Evolutionary conservation across 139 green algal genomes (phyloP).

Genomic region (Tetradesmus obliquus): DNA sequence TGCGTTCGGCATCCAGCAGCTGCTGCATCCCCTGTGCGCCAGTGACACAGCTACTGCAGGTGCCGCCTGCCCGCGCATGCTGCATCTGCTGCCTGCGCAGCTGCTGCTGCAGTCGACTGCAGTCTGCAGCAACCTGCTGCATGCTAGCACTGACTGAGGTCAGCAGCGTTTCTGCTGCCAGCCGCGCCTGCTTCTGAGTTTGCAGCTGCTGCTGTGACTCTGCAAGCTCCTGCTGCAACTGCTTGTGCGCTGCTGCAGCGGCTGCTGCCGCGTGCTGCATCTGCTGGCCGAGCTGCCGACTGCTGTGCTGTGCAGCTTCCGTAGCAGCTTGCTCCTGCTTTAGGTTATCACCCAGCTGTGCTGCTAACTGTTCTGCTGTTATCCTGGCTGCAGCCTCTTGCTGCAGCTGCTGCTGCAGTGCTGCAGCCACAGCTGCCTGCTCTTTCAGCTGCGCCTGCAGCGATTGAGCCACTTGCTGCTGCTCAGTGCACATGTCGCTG

Average conservation of each 20-base stretch:
- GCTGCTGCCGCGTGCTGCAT: not conserved
- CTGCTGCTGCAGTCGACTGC: constrained; percentile 11
- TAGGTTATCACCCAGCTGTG: not conserved
- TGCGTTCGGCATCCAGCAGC: constrained; percentile 11
- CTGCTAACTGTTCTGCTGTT: not conserved
- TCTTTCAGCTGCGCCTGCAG: constrained; percentile 1
- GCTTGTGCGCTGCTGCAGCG: not conserved
- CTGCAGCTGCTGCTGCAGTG: not conserved
- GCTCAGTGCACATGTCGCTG: not conserved
- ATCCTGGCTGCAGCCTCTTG: not conserved
- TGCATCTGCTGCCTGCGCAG: not conserved
- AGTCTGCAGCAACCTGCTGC: not conserved
- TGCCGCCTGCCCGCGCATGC: not conserved
- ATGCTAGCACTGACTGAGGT: not conserved
- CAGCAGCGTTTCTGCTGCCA: not conserved
- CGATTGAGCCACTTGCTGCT: not conserved
- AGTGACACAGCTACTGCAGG: not conserved
- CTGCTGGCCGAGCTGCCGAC: not conserved
- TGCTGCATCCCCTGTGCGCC: not conserved
- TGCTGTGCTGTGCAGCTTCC: not conserved
- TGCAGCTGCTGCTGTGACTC: not conserved
- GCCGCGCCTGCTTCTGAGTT: not conserved
- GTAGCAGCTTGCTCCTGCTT: not conserved
- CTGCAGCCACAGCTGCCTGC: not conserved
- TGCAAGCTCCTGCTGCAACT: not conserved